Evolutionary conservation across 148 eudicot genomes (phyloP), one percentile per base, ranked within the genome.

Genomic region (Hydrangea macrophylla): DNA sequence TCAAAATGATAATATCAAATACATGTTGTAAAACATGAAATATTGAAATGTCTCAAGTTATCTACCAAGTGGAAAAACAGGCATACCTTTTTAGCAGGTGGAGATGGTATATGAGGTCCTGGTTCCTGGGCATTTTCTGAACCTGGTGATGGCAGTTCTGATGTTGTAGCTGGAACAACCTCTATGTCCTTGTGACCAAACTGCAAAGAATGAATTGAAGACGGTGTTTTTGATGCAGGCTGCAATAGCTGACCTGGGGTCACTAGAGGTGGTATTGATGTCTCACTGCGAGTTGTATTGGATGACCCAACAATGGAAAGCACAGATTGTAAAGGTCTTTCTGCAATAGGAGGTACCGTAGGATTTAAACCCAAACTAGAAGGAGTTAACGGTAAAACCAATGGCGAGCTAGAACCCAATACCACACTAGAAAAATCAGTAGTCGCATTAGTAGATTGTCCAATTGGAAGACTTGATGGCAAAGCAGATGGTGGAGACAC

Each of bases 161-260:
- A 28, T 5, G 79, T 69, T 3, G 83, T 67, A 30, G 73, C 70
- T 69, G 74, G 85, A 68, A 72, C 85, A 44, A 79, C 82, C 72
- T 82, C 83, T 57, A 61, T 81, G 69, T 82, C 85, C 70, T 79
- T 78, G 50, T 71, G 79, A 40, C 64, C 64, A 10, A 60, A 67
- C 62, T 82, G 84, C 28, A 76, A 6, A 56, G 39, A 35, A 4
- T 72, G 79, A 63, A 81, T 60, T 1, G 67, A 44, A 63, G 78
- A 31, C 2, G 30, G 12, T 18, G 53, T 45, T 59, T 76, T 71
- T 67, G 67, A 17, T 65, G 82, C 89, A 75, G 83, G 70, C 79
- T 77, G 84, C 62, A 80, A 72, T 80, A 82, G 76, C 69, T 85
- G 82, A 36, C 80, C 88, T 74, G 84, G 82, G 74, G 85, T 85